Percentiles rank a stretch among this genome's conserved stretches.
phyloP scores from a whole-genome alignment of 768 basidiomycete species.

The Kwoniella sp. region DNA sequence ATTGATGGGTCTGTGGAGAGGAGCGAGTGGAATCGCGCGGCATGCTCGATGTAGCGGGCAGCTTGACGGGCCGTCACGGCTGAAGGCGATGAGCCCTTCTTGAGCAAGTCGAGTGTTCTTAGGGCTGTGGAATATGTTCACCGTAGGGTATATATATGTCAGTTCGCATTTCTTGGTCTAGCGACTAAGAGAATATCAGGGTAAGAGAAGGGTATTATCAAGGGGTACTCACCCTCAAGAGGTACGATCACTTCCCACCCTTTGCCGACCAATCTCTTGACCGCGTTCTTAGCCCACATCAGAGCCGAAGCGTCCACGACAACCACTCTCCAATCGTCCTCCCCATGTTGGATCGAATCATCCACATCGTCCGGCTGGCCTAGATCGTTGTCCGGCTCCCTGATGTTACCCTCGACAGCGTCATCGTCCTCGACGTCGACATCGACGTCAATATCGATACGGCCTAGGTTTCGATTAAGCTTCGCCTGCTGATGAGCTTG shows the following conservation, averaged over 20 bases:
- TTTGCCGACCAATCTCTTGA: conserved; percentile 79
- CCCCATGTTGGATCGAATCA: conserved; percentile 6
- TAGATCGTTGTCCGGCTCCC: conserved; percentile 27
- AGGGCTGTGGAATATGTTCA: conserved; percentile 63
- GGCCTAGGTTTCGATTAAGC: neutral
- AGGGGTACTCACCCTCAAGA: conserved; percentile 80
- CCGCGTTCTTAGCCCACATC: conserved; percentile 52
- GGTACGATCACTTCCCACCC: conserved; percentile 80
- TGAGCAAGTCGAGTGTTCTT: conserved; percentile 86
- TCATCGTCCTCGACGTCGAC: neutral
- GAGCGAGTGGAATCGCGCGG: conserved; percentile 36
- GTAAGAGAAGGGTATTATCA: neutral
- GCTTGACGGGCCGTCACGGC: conserved; percentile 83
- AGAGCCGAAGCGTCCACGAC: conserved; percentile 51
- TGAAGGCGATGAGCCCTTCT: conserved; percentile 79
- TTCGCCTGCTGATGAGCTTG: neutral
- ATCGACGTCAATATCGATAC: neutral
- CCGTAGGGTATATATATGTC: too few relatives aligned
- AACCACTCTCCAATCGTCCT: conserved; percentile 38
- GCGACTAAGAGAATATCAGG: neutral
- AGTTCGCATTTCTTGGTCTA: conserved; percentile 1
- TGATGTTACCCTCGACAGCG: neutral
- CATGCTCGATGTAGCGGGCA: conserved; percentile 76
- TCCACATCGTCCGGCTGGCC: conserved; percentile 22
- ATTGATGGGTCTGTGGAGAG: conserved; percentile 40